Evolutionary conservation across 345 rosid species (phyloP).

Genomic region (Eutrema yunnanense): DNA sequence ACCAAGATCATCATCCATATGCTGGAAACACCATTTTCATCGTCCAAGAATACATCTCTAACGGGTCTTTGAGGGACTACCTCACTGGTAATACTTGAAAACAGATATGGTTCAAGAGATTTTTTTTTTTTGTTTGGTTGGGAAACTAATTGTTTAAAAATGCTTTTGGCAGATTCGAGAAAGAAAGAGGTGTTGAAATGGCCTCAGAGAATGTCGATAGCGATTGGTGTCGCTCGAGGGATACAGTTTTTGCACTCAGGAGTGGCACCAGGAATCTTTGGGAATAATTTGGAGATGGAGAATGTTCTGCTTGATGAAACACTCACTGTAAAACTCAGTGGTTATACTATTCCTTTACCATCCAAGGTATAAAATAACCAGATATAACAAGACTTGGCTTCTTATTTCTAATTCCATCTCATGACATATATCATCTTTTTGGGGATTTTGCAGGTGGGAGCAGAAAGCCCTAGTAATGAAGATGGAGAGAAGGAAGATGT

Average conservation of each 20-base stretch:
- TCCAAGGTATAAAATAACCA: constrained; percentile 44
- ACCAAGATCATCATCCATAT: constrained; percentile 67
- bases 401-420: not conserved
- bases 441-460: constrained; percentile 39
- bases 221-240: constrained; percentile 80
- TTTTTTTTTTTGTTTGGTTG: not conserved
- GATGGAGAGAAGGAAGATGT: constrained; percentile 79
- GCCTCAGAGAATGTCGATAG: constrained; percentile 86
- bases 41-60: constrained; percentile 64
- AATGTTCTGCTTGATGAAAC: constrained; percentile 67
- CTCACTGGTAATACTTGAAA: constrained; percentile 52
- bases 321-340: constrained; percentile 66
- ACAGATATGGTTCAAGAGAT: not conserved
- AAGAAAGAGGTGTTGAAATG: constrained; percentile 76
- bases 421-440: not conserved
- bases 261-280: constrained; percentile 71
- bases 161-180: constrained; percentile 51
- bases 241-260: constrained; percentile 91
- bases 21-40: constrained; percentile 50
- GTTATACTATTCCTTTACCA: constrained; percentile 66
- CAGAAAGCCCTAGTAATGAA: constrained; percentile 46
- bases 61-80: constrained; percentile 59
- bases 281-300: constrained; percentile 67
- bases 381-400: constrained; percentile 7
- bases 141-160: not conserved